phyloP scores from a whole-genome alignment of 345 rosid genomes.

The Anacardium occidentale region DNA sequence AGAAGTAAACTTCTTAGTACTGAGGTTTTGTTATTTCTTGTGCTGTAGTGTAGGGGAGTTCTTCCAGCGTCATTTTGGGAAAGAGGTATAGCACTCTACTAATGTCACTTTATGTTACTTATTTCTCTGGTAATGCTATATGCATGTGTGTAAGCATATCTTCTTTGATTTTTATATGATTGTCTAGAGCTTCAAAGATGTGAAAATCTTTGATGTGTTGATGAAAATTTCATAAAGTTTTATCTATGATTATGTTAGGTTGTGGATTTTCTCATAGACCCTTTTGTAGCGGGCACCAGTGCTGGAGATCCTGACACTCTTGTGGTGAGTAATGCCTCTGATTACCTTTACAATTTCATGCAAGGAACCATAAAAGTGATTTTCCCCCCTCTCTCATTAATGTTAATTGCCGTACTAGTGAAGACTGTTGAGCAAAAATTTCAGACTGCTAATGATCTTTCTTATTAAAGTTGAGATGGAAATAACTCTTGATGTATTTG shows the following conservation, averaged over 20 bases:
- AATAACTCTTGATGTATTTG: not conserved
- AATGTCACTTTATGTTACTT: conserved; percentile 7
- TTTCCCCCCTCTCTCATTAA: not conserved
- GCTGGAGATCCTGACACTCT: conserved; percentile 87
- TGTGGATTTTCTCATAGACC: conserved; percentile 92
- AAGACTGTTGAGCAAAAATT: not conserved
- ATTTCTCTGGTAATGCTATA: conserved; percentile 11
- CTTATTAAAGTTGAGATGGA: not conserved
- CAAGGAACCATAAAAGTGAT: conserved; percentile 1
- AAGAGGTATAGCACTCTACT: conserved; percentile 53
- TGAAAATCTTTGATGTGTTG: not conserved
- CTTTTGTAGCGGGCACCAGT: conserved; percentile 92
- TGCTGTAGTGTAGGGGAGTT: conserved; percentile 67
- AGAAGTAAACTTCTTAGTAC: conserved; percentile 3
- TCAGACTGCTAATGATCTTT: not conserved
- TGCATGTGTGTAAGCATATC: conserved; percentile 4
- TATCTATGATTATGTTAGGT: conserved; percentile 45
- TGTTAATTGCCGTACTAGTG: not conserved
- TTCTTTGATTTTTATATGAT: conserved; percentile 1
- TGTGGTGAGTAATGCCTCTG: conserved; percentile 61
- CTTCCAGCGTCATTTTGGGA: conserved; percentile 82
- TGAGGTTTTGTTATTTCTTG: conserved; percentile 19
- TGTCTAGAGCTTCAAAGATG: not conserved
- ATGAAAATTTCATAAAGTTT: conserved; percentile 19
- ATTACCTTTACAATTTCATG: conserved; percentile 16